Base-by-base conservation (phyloP, 352 stramenopile genomes). In the Elongisporangium anandrum region DNA sequence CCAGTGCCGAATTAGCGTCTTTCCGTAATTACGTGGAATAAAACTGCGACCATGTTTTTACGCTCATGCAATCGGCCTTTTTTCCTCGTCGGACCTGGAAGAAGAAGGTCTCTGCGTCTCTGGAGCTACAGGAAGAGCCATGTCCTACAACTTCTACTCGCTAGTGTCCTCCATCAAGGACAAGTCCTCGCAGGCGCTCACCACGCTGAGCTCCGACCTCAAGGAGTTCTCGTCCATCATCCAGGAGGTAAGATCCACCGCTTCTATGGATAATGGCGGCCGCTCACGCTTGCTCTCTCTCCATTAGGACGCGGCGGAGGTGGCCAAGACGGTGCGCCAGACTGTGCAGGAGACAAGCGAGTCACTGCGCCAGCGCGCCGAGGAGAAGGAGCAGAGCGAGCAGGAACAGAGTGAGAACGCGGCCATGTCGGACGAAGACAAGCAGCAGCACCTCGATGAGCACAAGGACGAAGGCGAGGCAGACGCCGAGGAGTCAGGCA, bases 151-250 rank as follows among this genome's bases (percentile, higher is more conserved):
- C 53, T 77, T 77, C 54, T 78, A 75, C 45, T 78, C 70, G 63
- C 59, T 76, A 24, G 63, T 77, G 60, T 64, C 64, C 38, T 74
- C 64, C 13, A 71, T 79, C 53, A 72, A 69, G 56, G 66, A 69
- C 51, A 52, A 84, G 75, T 91, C 81, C 48, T 77, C 79, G 16
- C 76, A 91, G 62, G 81, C 81, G 50, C 83, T 91, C 61, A 78
- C 69, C 59, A 91, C 77, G n/a, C 64, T 91, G 39, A 88, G 75
- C 56, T 83, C 81, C 9, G 81, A 91, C 56, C 58, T 91, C 19
- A 80, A 85, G 63, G 81, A 91, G 24, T 91, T 91, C 34, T 74
- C 72, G 34, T 58, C 79, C 24, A 85, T 87, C 54, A 73, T 91
- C 19, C 81, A 88, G 59, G 81, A 87, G 59, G 74, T 75, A 34